A percentile compares a stretch with the other conserved stretches of the same genome.
These are phyloP conservation scores for Staphylotrichum longicolle DNA, from an alignment of 495 filamentous ascomycete genomes.

Conservation along the genomic window DNA sequence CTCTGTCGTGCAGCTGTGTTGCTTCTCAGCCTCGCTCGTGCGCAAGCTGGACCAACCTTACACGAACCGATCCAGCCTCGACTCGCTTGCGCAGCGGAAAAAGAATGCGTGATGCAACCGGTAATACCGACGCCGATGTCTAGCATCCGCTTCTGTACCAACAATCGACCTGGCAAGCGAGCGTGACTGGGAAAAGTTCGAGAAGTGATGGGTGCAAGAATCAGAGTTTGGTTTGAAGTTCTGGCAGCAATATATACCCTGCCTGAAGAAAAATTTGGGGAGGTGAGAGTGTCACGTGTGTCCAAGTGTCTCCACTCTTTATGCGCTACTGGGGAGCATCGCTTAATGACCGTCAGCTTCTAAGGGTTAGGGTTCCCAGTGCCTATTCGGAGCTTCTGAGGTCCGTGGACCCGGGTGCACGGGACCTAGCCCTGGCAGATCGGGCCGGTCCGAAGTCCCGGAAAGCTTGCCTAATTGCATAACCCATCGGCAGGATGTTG, in stretches of 20 bases:
- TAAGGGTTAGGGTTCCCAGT: too few species aligned
- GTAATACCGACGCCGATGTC: neutral
- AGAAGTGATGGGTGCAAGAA: constrained; percentile 16
- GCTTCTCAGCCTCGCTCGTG: constrained; percentile 1
- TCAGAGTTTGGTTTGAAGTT: constrained; percentile 2
- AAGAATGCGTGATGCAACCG: neutral
- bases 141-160: neutral
- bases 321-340: too few species aligned
- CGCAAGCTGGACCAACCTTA: constrained; percentile 2
- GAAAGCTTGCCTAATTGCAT: too few species aligned
- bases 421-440: too few species aligned
- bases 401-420: too few species aligned
- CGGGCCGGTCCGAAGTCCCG: too few species aligned
- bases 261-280: constrained; percentile 5
- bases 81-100: neutral
- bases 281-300: too few species aligned
- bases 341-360: too few species aligned
- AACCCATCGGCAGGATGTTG: too few species aligned
- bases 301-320: too few species aligned
- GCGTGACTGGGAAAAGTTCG: neutral
- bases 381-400: too few species aligned
- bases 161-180: neutral
- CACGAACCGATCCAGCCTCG: constrained; percentile 6
- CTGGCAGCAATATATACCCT: neutral
- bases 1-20: constrained; percentile 4